Conservation (phyloP, 768 basidiomycete genomes). For the Lanmaoa rubissima region DNA sequence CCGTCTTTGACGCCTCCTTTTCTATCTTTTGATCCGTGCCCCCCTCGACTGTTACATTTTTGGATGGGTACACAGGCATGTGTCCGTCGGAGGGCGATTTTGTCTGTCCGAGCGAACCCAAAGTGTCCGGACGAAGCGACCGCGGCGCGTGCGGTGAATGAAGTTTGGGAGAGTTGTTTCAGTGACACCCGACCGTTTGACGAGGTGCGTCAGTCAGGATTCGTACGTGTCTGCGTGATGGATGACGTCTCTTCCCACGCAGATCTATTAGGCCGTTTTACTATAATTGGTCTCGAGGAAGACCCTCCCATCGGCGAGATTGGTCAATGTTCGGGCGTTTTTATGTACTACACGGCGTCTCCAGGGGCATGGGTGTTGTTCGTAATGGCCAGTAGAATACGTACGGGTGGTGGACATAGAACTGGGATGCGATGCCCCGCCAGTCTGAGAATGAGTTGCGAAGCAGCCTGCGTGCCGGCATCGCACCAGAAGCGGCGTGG, state of each 20-base stretch:
- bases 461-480: constrained; percentile 19
- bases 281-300: constrained; percentile 1
- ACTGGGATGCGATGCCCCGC: background rate
- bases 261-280: constrained; percentile 32
- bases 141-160: constrained; percentile 89
- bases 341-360: background rate
- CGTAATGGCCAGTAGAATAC: constrained; percentile 6
- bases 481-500: constrained; percentile 19
- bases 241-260: constrained; percentile 18
- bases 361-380: constrained; percentile 4
- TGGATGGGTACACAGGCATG: constrained; percentile 57
- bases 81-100: constrained; percentile 81
- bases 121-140: constrained; percentile 70
- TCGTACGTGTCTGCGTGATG: background rate
- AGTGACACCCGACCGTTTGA: constrained; percentile 96
- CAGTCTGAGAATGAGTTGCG: constrained; percentile 14
- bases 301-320: background rate
- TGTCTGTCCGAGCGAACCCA: constrained; percentile 80
- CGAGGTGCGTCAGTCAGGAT: constrained; percentile 54
- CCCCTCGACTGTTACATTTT: background rate
- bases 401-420: constrained; percentile 12
- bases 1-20: constrained; percentile 9
- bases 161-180: constrained; percentile 97
- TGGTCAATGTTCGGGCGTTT: background rate
- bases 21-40: constrained; percentile 2